Conservation (phyloP, 1,284 basidiomycete species). For the Pterulicium gracile region DNA sequence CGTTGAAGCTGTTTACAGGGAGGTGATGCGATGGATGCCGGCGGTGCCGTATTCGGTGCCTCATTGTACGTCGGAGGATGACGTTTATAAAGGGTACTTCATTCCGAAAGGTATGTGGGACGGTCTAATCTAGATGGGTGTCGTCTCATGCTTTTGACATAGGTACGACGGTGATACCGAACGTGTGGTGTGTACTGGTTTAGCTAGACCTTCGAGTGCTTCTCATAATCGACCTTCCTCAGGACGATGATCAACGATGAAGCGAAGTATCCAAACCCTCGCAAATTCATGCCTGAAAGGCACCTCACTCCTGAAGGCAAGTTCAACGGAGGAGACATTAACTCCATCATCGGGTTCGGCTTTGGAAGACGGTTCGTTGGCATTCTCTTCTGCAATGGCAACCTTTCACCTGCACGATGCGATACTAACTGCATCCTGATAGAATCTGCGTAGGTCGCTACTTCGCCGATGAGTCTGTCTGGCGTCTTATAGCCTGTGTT, state of each 20-base stretch:
- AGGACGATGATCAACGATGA: conserved; percentile 23
- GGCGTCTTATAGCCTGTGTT: conserved; percentile 26
- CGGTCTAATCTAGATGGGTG: too few species aligned
- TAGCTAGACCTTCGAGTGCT: not conserved
- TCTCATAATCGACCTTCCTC: not conserved
- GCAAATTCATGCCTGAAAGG: conserved; percentile 19
- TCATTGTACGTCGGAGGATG: conserved; percentile 6
- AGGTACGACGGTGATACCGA: not conserved
- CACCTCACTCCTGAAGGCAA: conserved; percentile 18
- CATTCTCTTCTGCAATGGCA: not conserved
- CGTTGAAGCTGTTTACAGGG: conserved; percentile 19
- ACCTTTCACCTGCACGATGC: not conserved
- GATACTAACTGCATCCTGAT: not conserved
- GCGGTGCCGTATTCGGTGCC: conserved; percentile 10
- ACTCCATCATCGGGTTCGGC: conserved; percentile 19
- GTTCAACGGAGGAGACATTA: conserved; percentile 14
- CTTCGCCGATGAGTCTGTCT: conserved; percentile 23
- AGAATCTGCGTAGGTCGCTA: conserved; percentile 20
- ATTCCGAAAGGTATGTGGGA: conserved; percentile 10
- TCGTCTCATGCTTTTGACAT: too few species aligned
- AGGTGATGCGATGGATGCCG: conserved; percentile 22
- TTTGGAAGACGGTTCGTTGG: conserved; percentile 22
- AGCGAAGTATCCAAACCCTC: conserved; percentile 16
- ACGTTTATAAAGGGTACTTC: conserved; percentile 8
- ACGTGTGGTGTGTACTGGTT: not conserved